Conservation (phyloP, 2,329 filamentous ascomycete genomes). For the Fusarium chlamydosporum region DNA sequence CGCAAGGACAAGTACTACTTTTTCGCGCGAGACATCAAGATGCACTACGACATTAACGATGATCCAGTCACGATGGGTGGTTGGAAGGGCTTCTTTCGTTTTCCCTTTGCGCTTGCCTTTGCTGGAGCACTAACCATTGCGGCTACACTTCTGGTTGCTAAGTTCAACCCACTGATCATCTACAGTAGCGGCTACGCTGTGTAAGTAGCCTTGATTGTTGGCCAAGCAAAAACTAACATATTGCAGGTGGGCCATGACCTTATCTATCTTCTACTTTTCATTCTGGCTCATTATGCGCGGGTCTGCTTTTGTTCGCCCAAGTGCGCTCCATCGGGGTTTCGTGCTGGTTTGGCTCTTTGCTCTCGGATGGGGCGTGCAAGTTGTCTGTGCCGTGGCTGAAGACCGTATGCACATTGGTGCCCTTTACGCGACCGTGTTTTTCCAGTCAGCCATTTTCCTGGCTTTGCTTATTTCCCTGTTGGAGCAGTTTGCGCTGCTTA, state of each 20-base stretch:
- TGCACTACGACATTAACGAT: conserved; percentile 69
- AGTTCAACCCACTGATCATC: conserved; percentile 90
- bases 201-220: conserved; percentile 51
- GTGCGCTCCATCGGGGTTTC: conserved; percentile 87
- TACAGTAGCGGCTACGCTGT: conserved; percentile 91
- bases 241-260: conserved; percentile 81
- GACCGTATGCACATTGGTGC: conserved; percentile 79
- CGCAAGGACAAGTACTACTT: conserved; percentile 88
- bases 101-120: conserved; percentile 80
- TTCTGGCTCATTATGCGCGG: conserved; percentile 88
- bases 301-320: conserved; percentile 84
- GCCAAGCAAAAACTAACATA: conserved; percentile 34
- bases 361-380: conserved; percentile 79
- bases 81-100: conserved; percentile 86
- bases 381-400: conserved; percentile 81
- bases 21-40: conserved; percentile 74
- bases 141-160: conserved; percentile 80
- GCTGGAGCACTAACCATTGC: conserved; percentile 78
- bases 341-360: conserved; percentile 86
- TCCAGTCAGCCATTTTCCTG: conserved; percentile 81
- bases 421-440: conserved; percentile 86
- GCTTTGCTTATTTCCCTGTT: conserved; percentile 81
- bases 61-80: conserved; percentile 78
- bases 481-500: conserved; percentile 83
- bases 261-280: conserved; percentile 82